Base-by-base conservation (phyloP, 2,329 filamentous ascomycete species). In the Colletotrichum sp. region DNA sequence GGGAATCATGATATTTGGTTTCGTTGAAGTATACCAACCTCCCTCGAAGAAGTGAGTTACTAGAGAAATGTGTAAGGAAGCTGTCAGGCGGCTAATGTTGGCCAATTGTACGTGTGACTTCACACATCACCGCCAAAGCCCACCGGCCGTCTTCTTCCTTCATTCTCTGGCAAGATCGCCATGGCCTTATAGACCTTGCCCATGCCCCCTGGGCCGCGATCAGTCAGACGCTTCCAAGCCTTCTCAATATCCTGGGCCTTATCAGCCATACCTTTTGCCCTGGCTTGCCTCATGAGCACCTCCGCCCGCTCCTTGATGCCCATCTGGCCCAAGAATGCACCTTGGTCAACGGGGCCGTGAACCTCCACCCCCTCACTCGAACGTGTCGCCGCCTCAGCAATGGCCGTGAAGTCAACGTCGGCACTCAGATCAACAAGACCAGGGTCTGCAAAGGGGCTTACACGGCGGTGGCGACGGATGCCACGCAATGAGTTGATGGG, bases 181-280 rank as follows among this genome's bases (percentile, higher is more conserved):
- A 99, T 90, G 28, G 92, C 96, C 86, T 99, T 98, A 84, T 99
- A 99, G 26, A 98, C 87, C 86, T 93, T 96, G 0, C 97, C 97
- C 97, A 99, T 99, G 0, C 96, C 96, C 68, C 92, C 92, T 2
- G 93, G 94, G 0, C 95, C 93, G 57, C 92, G 89, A 83, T 98
- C 96, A n/a, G 98, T 92, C 68, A 99, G 86, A 77, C 97, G 89
- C 85, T 92, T 93, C 92, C 95, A 98, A 0, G 94, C 93, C 77
- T 88, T 91, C 78, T 95, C 92, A 36, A 98, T 88, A 68, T 92
- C 91, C 79, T 87, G 88, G 30, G 86, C 90, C 77, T 87, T 85
- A 24, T 81, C 78, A 2, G n/a, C 90, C 78, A 87, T 88, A 34
- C 86, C 90, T 77, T 88, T 89, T 75, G 90, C 85, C 76, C 87